Base-by-base conservation (phyloP, 2,329 filamentous ascomycete genomes). In the Nigrospora oryzae region DNA sequence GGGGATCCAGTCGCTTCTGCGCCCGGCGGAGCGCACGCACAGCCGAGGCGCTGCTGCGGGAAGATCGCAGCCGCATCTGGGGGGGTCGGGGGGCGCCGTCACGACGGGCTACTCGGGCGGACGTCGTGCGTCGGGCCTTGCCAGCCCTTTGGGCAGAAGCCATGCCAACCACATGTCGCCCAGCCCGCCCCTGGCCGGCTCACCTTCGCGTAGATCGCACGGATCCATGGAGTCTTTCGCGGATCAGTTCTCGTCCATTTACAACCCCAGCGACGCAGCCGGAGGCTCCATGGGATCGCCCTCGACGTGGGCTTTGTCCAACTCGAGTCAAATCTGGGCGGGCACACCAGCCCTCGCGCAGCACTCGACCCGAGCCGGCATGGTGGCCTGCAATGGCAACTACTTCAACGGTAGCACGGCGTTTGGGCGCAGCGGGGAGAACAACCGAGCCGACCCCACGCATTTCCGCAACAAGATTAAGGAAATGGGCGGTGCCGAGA, bases 301-400 rank as follows among this genome's bases (percentile, higher is more conserved):
- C 19, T 36, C 23, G 23, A 7, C 23, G 23, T 28, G 32, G 14
- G 41, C 32, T 35, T 43, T 39, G 36, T 43, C 46, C 35, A 6
- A 39, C 32, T 23, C 44, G 42, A 43, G 46, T 31, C 76, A 71
- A 49, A 51, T 79, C 17, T 75, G 73, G 46, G 67, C 65, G 36
- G 69, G 73, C 32, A 74, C 71, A 5, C 72, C 71, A 15, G 48
- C 42, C 36, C 42, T 38, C 11, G 38, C 31, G 13, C 23, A 38
- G 11, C 44, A 42, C n/a, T 33, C 17, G 6, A 51, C 45, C 8
- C 53, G 52, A 38, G 35, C 46, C 13, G 50, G 54, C 36, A 44
- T 49, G n/a, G 47, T 52, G 14, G 48, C 53, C 19, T 57, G 52
- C 38, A 60, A 61, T 35, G 58, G 54, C 13, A 50, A 55, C 32